Conservation (phyloP, 1,284 basidiomycete species). For the Irpex sp. region DNA sequence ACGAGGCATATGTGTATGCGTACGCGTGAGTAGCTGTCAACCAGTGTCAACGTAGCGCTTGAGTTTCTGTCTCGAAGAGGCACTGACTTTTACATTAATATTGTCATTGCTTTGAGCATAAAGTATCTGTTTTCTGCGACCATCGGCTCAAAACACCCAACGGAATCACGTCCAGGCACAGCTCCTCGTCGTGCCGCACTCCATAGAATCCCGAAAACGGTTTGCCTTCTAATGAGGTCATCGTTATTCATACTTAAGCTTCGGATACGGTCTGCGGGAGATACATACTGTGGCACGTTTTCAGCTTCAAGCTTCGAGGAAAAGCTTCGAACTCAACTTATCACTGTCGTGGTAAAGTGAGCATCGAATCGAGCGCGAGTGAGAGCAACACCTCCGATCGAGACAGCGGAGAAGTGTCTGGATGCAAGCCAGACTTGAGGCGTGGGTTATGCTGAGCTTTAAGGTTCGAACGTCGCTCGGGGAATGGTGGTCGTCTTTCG, state of each 20-base stretch:
- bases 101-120: neutral
- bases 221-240: neutral
- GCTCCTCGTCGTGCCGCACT: neutral
- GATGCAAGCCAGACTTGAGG: too few species aligned
- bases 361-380: too few species aligned
- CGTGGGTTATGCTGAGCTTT: too few species aligned
- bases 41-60: neutral
- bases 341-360: too few species aligned
- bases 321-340: too few species aligned
- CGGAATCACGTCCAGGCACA: neutral
- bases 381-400: too few species aligned
- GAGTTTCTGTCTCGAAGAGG: neutral
- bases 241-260: neutral
- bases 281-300: too few species aligned
- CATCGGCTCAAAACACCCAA: neutral
- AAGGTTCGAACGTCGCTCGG: too few species aligned
- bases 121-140: neutral
- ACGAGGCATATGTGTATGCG: neutral
- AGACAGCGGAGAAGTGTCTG: too few species aligned
- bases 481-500: too few species aligned
- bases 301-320: too few species aligned
- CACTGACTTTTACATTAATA: neutral
- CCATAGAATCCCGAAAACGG: neutral
- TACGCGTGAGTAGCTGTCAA: neutral
- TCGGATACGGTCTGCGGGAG: neutral